phyloP scores from a whole-genome alignment of 257 asterid species.

The Plantago major region DNA sequence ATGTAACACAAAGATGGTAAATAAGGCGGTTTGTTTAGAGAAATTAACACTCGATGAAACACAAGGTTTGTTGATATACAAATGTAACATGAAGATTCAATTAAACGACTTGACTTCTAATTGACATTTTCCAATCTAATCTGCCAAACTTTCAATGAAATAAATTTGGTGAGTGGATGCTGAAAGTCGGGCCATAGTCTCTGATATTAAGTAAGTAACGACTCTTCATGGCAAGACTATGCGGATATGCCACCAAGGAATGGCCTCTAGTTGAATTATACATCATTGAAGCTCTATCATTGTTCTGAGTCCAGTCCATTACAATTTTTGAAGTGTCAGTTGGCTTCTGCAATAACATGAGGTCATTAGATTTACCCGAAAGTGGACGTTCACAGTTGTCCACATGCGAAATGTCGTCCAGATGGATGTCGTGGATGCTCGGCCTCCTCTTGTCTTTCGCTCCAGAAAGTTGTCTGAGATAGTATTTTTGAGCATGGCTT shows the following conservation, averaged over 20 bases:
- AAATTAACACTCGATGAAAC: too few species aligned
- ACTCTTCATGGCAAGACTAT: constrained; percentile 7
- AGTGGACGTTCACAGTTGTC: constrained; percentile 18
- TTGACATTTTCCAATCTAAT: not conserved
- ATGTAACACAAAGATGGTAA: too few species aligned
- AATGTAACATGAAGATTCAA: too few species aligned
- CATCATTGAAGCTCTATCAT: constrained; percentile 24
- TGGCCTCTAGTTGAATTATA: constrained; percentile 20
- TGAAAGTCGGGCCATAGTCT: not conserved
- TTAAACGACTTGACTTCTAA: too few species aligned
- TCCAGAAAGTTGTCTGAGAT: constrained; percentile 55
- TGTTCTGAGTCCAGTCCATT: constrained; percentile 28
- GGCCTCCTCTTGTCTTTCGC: constrained; percentile 73
- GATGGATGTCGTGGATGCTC: constrained; percentile 72
- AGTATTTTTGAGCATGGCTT: constrained; percentile 90
- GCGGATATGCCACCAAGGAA: constrained; percentile 19
- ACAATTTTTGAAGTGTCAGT: constrained; percentile 21
- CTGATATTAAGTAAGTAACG: not conserved
- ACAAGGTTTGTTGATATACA: too few species aligned
- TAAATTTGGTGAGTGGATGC: constrained; percentile 2
- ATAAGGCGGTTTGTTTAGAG: too few species aligned
- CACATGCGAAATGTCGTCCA: constrained; percentile 19
- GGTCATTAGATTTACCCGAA: constrained; percentile 10
- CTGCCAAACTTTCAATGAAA: too few species aligned
- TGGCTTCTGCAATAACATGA: constrained; percentile 23